Conservation (phyloP, 352 stramenopile genomes). For the Elongisporangium prolatum region DNA sequence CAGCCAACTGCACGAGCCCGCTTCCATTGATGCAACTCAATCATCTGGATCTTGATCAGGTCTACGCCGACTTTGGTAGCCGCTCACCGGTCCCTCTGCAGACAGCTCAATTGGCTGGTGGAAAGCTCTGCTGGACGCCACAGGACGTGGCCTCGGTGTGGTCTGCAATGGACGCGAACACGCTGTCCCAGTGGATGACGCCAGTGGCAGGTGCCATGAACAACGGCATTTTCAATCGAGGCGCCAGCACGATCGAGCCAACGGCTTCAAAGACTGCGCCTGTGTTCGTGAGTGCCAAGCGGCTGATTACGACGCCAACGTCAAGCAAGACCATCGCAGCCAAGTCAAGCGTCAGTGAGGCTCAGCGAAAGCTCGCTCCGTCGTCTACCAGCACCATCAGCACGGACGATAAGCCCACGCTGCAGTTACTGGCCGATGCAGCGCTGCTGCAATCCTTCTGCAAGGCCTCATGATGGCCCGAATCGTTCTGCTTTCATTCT, state of each 20-base stretch:
- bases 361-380: background rate
- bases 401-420: constrained; percentile 32
- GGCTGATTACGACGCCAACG: constrained; percentile 18
- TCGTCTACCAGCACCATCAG: constrained; percentile 3
- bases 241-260: constrained; percentile 47
- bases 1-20: background rate
- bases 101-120: background rate
- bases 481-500: background rate
- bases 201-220: background rate
- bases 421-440: constrained; percentile 72
- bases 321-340: constrained; percentile 4
- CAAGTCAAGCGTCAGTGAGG: background rate
- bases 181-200: background rate
- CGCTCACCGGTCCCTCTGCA: background rate
- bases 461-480: constrained; percentile 15
- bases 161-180: background rate
- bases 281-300: constrained; percentile 26
- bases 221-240: background rate
- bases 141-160: constrained; percentile 9
- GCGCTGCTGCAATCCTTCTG: constrained; percentile 68
- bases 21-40: background rate
- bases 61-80: background rate
- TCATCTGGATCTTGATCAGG: background rate
- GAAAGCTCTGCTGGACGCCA: constrained; percentile 23
- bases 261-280: constrained; percentile 31